Base-by-base conservation (phyloP, 2,329 filamentous ascomycete species). In the Colletotrichum higginsianum region DNA sequence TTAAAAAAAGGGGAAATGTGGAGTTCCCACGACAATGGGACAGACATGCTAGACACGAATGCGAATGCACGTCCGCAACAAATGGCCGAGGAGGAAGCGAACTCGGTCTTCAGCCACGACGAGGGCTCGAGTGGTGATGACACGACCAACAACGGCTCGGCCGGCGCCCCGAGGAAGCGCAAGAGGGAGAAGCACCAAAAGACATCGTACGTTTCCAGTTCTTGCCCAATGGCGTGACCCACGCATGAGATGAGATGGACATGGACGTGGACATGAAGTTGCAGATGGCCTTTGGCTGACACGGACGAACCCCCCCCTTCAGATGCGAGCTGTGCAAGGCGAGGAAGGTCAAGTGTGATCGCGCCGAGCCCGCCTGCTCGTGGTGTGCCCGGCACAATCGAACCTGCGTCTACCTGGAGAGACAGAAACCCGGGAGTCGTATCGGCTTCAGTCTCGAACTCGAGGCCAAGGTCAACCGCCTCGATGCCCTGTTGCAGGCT, bases 341-440 rank as follows among this genome's bases (percentile, higher is more conserved):
- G 35, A 80, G 83, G 56, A 85, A 85, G 75, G 83, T 85, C 35
- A 84, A 84, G 74, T 85, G 83, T 76, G 87, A 90, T 76, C 86
- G 87, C 67, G 83, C 84, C 44, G 87, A 89, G 75, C 88, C 88
- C 2, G 86, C 87, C n/a, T 93, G 91, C 80, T 91, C 91, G 26
- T 93, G 91, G 91, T 94, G 91, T 79, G 82, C 89, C 61, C 88
- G 91, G 61, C 92, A 93, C 79, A 87, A 87, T 69, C 89, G 92
- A 74, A 76, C 85, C 52, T 93, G 91, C 78, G 89, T 92, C 78
- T 93, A 93, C 78, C 90, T 89, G 72, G 91, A 92, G 76, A 86
- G 91, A 52, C 92, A 93, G 82, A 93, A 93, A 79, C 91, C 91
- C 9, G 91, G 92, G 2, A 84, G 88, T 47, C 84, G 88, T 40